Evolutionary conservation across 192 early-diverging fungal genomes (phyloP), one percentile per base, ranked within the genome.

Genomic region (Neocallimastix lanati): DNA sequence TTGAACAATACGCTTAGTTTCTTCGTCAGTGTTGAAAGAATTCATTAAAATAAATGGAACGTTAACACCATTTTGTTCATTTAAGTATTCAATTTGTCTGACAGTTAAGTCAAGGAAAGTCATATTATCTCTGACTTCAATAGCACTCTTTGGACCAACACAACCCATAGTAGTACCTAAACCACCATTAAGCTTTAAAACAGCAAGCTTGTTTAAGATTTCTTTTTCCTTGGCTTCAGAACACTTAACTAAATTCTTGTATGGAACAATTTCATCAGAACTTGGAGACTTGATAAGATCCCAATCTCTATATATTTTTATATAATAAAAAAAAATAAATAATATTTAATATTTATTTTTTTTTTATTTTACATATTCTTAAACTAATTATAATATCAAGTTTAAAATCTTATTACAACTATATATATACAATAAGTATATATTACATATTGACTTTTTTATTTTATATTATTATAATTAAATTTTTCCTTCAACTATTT

Each of bases 11-110:
- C 95, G 92, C 84, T 92, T 89, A 76, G 98, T 99, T 84, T 99
- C 98, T 21, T 93, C 92, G 84, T 99, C 96, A 9, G 98, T 99
- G 86, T 99, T 99, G 91, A 99, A 98, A n/a, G 98, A 99, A 90
- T 99, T 99, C 98, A 99, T 99, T 77, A 98, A 88, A 79, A 99
- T 97, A 82, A 98, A 92, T 9, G 98, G 98, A 13, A 99, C 96
- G 77, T 92, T 89, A 79, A 96, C 95, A 78, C 93, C 89, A 84
- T 96, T 89, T 29, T 90, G 86, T 78, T 89, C 90, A 89, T 99
- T 99, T 77, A 98, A 86, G 81, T 96, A 94, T 93, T 99, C 96
- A 82, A 99, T 96, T 84, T 99, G 98, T 81, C 96, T 94, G 29
- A 99, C 98, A 82, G 94, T 97, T 79, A 99, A 87, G 84, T 99